Conservation (phyloP, 768 basidiomycete species). For the Russula lepida region DNA sequence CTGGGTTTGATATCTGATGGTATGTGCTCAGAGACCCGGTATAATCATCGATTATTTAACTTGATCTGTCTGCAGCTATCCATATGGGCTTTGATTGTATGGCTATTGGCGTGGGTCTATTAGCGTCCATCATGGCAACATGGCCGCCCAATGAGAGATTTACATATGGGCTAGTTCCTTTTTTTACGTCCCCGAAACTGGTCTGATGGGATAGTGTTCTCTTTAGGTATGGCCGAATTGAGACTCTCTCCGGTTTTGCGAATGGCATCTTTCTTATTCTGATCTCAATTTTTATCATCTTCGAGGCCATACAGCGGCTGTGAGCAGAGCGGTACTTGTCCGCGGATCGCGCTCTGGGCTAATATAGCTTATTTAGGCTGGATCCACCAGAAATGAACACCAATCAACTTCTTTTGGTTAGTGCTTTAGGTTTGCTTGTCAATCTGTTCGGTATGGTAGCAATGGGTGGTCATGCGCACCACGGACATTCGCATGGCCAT, state of each 20-base stretch:
- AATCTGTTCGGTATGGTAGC: constrained; percentile 99
- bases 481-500: constrained; percentile 48
- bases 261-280: constrained; percentile 92
- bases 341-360: neutral
- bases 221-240: constrained; percentile 83
- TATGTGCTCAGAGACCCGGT: constrained; percentile 26
- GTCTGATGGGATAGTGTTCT: neutral
- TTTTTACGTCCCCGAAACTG: neutral
- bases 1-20: constrained; percentile 95
- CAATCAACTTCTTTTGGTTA: constrained; percentile 82
- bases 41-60: neutral
- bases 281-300: constrained; percentile 96
- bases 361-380: constrained; percentile 37
- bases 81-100: constrained; percentile 99
- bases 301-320: constrained; percentile 95
- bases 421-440: constrained; percentile 80
- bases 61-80: constrained; percentile 54
- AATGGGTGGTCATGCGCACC: constrained; percentile 91
- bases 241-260: constrained; percentile 95
- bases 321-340: constrained; percentile 28
- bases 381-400: constrained; percentile 99
- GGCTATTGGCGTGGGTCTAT: constrained; percentile 90
- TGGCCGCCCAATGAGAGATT: constrained; percentile 94
- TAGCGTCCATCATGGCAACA: constrained; percentile 95
- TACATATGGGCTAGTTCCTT: constrained; percentile 74